Evolutionary conservation across 257 asterid genomes (phyloP), one percentile per base, ranked within the genome.

Genomic region (Solanum infundibuliforme): DNA sequence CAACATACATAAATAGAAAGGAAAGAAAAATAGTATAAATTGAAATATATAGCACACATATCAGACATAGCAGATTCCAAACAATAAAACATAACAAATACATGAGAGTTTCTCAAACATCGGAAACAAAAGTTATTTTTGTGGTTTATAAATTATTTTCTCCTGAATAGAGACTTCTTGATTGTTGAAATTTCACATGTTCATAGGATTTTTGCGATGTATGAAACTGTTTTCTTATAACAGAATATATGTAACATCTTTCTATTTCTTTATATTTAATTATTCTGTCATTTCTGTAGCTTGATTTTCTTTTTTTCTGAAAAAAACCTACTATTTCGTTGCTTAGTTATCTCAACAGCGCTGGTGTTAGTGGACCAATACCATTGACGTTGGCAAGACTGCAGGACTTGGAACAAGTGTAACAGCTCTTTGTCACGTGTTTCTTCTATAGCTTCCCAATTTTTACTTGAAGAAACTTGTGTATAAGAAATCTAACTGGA

Each of bases 361-460:
- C 94, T 66, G 96, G 96, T 75, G 88, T 95, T 88, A 93, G 92
- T 68, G 94, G 95, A 69, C 85, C 85, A 13, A 92, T 95, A 68
- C 98, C 98, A 74, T 21, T 38, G 60, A 87, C 94, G 20, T 94
- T 94, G 38, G 92, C 93, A 71, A 31, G 39, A 29, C 90, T 95
- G 72, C 89, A 6, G 87, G 93, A 81, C 85, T 85, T 95, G 90
- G 41, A 32, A 29, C 88, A 29, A 14, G 82, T 94, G 98, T 95
- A 90, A 86, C 89, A 86, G 83, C 88, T 91, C 66, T 83, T 48
- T 36, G 66, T 12, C 38, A 8, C 14, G 14, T 58, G 34, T 66
- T 75, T 72, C 79, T 34, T 31, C 60, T 62, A 20, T 74, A 36
- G 35, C 46, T 83, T 88, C 39, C 29, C 46, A 83, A 83, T 25